Percentiles rank a stretch among this genome's conserved stretches.
phyloP scores from a whole-genome alignment of 2,329 filamentous ascomycete species.

The Mariannaea elegans region DNA sequence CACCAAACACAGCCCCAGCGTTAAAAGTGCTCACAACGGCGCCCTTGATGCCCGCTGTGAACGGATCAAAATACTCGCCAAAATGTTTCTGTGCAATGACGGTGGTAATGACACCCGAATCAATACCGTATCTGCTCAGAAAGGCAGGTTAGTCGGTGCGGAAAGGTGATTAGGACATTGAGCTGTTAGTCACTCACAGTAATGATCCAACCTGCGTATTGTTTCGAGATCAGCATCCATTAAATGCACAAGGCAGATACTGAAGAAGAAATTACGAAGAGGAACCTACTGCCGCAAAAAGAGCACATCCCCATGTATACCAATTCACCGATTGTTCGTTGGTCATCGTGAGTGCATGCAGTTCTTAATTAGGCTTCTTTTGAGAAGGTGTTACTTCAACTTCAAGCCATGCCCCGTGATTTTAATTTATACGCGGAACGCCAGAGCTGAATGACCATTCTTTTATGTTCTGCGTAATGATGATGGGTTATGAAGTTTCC shows the following conservation, averaged over 20 bases:
- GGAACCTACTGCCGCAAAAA: constrained; percentile 3
- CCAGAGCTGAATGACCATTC: no score
- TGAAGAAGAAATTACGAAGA: background rate
- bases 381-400: no score
- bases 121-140: background rate
- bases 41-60: constrained; percentile 1
- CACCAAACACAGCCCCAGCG: background rate
- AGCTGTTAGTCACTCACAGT: background rate
- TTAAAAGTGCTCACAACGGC: background rate
- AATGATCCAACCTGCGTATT: background rate
- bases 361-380: no score
- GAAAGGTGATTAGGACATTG: no score
- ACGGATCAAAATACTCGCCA: background rate
- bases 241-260: no score
- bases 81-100: constrained; percentile 5
- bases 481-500: no score
- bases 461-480: no score
- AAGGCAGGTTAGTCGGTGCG: background rate
- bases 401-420: no score
- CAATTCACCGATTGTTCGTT: background rate
- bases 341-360: background rate
- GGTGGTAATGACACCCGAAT: background rate
- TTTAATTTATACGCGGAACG: no score
- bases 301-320: constrained; percentile 2
- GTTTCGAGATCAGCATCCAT: background rate